phyloP scores from a whole-genome alignment of 192 early-diverging fungal species.

The Irineochytrium annulatum region DNA sequence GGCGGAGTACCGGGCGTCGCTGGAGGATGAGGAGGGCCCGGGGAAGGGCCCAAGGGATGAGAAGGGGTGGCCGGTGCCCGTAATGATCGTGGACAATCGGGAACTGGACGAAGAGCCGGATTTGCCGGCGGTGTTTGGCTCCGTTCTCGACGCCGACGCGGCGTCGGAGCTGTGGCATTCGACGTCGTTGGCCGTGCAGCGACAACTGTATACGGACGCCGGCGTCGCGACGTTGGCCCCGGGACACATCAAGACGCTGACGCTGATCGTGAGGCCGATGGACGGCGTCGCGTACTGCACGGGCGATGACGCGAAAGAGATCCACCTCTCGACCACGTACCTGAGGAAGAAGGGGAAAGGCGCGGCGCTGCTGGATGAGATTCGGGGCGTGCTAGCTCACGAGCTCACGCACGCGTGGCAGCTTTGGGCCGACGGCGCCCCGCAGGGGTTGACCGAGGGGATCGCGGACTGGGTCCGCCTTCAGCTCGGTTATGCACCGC shows the following conservation, averaged over 20 bases:
- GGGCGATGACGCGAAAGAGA: slow-evolving; percentile 28
- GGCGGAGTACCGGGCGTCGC: slow-evolving; percentile 7
- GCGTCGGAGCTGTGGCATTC: not conserved
- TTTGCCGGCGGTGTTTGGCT: not conserved
- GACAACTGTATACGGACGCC: not conserved
- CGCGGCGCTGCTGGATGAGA: not conserved
- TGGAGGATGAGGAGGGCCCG: not conserved
- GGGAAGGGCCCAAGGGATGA: not conserved
- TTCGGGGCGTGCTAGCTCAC: slow-evolving; percentile 27
- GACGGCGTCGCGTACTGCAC: slow-evolving; percentile 33
- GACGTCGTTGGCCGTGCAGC: not conserved
- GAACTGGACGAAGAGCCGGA: not conserved
- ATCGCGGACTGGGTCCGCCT: slow-evolving; percentile 45
- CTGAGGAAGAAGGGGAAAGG: slow-evolving; percentile 3
- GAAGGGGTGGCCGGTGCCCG: slow-evolving; percentile 1
- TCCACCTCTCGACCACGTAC: slow-evolving; percentile 31
- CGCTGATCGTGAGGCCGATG: slow-evolving; percentile 13
- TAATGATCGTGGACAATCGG: not conserved
- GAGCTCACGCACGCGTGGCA: slow-evolving; percentile 32
- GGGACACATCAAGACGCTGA: slow-evolving; percentile 3
- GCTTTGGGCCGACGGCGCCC: slow-evolving; percentile 3
- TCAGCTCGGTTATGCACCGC: slow-evolving; percentile 17
- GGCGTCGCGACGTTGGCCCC: not conserved
- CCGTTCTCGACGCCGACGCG: not conserved
- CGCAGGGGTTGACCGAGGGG: slow-evolving; percentile 40